Base-by-base conservation (phyloP, 2,329 filamentous ascomycete species). In the Sordariomycetes sp. region DNA sequence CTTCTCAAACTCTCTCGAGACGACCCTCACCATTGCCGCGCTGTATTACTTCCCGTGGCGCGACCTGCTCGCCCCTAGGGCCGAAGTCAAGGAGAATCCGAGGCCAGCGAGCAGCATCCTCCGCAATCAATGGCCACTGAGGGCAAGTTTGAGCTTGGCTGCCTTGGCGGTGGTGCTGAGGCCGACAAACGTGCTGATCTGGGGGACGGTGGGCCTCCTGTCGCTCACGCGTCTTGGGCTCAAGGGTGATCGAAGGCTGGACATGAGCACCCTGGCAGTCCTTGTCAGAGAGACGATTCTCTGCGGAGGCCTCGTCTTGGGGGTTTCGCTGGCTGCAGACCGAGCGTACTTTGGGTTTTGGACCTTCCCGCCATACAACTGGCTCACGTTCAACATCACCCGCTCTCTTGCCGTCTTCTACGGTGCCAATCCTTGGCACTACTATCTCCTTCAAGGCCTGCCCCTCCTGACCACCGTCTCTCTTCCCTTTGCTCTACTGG, bases 1-100 rank as follows among this genome's bases (percentile, higher is more conserved):
- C 1, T 82, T 98, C 50, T 95, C 90, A 35, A 98, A 98, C 60
- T 92, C 81, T 34, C 65, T 96, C 5, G 92, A 98, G 64, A 86
- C 82, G n/a, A 84, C 83, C 1, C 62, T 98, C 45, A 95, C 90
- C 5, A 68, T 83, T 39, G 68, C 77, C 47, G 90, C 87, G 2
- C 64, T 96, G 30, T 78, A 77, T 52, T 75, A 79, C 46, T 96
- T 86, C 84, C 90, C 92, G 10, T 96, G 92, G 88, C 66, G 75
- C 37, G 70, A 85, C 56, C 66, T 85, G 57, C 66, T 79, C 24
- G 54, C 60, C 26, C 56, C 59, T 29, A 50, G 56, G 8, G 49
- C 55, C 15, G 44, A 51, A 7, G 50, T 53, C 32, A 66, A 66
- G 47, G 55, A 55, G 37, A 58, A 62, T 39, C 53, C 59, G 18